phyloP scores from a whole-genome alignment of 805 yeast species.

The Candida khao-thaluensis region DNA sequence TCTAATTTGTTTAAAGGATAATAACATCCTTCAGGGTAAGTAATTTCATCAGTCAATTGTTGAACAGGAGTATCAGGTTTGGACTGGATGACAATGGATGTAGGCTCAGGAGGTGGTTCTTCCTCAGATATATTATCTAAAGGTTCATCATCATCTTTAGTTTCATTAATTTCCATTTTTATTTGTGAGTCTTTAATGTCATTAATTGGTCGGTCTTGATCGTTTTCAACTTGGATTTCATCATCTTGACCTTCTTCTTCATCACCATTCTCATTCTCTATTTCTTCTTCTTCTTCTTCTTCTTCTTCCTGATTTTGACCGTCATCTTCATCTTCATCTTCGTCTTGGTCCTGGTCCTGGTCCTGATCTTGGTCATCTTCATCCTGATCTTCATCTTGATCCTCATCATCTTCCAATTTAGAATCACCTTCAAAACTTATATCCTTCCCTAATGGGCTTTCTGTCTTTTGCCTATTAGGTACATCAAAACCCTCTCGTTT shows the following conservation, averaged over 20 bases:
- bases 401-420: constrained; percentile 5
- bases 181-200: too few species aligned
- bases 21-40: constrained; percentile 7
- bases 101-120: constrained; percentile 4
- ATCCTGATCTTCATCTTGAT: constrained; percentile 41
- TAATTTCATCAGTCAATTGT: constrained; percentile 2
- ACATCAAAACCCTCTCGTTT: constrained; percentile 1
- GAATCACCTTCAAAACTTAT: constrained; percentile 1
- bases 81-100: background rate
- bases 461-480: constrained; percentile 2
- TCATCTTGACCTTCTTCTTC: constrained; percentile 2
- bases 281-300: constrained; percentile 10
- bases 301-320: constrained; percentile 7
- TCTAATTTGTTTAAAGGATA: constrained; percentile 21
- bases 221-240: background rate
- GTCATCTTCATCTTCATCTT: constrained; percentile 7
- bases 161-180: too few species aligned
- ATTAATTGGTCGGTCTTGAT: too few species aligned
- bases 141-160: constrained; percentile 39
- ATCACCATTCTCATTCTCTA: too few species aligned
- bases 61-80: background rate
- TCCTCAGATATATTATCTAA: constrained; percentile 22
- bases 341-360: background rate
- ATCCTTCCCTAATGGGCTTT: constrained; percentile 5
- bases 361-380: constrained; percentile 19